phyloP scores from a whole-genome alignment of 306 rosid genomes.

The Vigna nakashimae region DNA sequence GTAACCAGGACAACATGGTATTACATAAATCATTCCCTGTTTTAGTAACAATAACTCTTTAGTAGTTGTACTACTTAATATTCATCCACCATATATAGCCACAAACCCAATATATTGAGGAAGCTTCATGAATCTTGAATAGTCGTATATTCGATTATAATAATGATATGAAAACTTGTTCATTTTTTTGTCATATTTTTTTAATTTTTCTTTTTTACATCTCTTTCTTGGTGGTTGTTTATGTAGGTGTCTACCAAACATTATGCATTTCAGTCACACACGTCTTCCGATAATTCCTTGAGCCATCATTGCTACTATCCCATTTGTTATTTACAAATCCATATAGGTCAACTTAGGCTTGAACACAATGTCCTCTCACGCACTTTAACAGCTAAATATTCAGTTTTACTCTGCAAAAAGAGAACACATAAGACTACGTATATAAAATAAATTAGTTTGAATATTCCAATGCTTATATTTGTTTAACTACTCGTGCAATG shows the following conservation, averaged over 20 bases:
- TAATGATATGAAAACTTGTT: too few species aligned
- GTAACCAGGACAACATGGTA: too few species aligned
- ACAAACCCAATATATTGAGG: too few species aligned
- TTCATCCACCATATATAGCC: too few species aligned
- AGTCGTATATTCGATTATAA: too few species aligned
- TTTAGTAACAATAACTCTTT: too few species aligned
- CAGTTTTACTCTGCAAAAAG: constrained; percentile 19
- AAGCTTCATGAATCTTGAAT: too few species aligned
- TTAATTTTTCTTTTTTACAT: background rate
- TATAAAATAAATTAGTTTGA: background rate
- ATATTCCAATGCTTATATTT: constrained; percentile 18
- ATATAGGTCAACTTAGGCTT: constrained; percentile 31
- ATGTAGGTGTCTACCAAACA: background rate
- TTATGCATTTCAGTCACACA: background rate
- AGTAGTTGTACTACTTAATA: too few species aligned
- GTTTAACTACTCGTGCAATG: constrained; percentile 30
- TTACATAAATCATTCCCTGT: too few species aligned
- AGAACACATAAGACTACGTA: constrained; percentile 29
- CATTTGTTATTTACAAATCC: constrained; percentile 18
- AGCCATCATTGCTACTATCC: constrained; percentile 17
- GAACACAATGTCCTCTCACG: constrained; percentile 25
- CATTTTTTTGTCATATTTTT: too few species aligned
- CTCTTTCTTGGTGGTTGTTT: background rate
- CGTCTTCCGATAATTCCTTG: constrained; percentile 11
- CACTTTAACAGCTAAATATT: constrained; percentile 38